Evolutionary conservation across 2,329 filamentous ascomycete genomes (phyloP), one percentile per base, ranked within the genome.

Genomic region (Coniochaeta pulveracea): DNA sequence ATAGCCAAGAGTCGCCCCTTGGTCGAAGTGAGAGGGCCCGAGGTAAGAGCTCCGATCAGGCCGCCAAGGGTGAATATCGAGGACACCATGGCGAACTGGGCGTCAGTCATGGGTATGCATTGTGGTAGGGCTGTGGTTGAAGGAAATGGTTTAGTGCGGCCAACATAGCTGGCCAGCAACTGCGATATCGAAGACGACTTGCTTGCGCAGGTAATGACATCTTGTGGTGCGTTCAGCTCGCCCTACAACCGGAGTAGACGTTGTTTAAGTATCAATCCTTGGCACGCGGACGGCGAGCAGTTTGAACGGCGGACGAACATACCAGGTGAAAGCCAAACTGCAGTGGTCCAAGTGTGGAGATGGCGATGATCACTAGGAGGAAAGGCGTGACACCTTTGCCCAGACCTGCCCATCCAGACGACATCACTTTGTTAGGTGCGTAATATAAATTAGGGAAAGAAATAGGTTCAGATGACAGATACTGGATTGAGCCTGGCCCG

Each of bases 271-370:
- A 10, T 22, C 15, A 38, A 39, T 34, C 5, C 19, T 39, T 38
- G 45, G 14, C 34, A 34, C 38, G 34, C 25, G 22, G n/a, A n/a
- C 9, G 22, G 19, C 5, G 6, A 18, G 30, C 14, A 19, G 37
- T n/a, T 8, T 26, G 17, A 32, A 26, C 7, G 23, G n/a, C 9
- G 19, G 19, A 12, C 18, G 10, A 17, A 49, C 61, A 50, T 69
- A 91, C 86, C 53, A 96, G 59, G 57, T 96, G 89, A 58, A 85
- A 95, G 41, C 91, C 91, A 52, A 95, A 98, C 49, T 95, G 85
- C 27, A 96, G 70, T 2, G 91, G 85, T 1, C 89, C 91, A 12
- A 95, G 60, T 0, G 86, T 93, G 26, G 83, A 75, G 38, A 88
- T 66, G 39, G 76, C 60, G 35, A 96, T 71, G 29, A 91, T 61